Percentiles rank a stretch among this genome's conserved stretches.
These are phyloP conservation scores for Debaryomycetaceae sp. DNA, from an alignment of 1,139 yeast species.

Conservation along the genomic window DNA sequence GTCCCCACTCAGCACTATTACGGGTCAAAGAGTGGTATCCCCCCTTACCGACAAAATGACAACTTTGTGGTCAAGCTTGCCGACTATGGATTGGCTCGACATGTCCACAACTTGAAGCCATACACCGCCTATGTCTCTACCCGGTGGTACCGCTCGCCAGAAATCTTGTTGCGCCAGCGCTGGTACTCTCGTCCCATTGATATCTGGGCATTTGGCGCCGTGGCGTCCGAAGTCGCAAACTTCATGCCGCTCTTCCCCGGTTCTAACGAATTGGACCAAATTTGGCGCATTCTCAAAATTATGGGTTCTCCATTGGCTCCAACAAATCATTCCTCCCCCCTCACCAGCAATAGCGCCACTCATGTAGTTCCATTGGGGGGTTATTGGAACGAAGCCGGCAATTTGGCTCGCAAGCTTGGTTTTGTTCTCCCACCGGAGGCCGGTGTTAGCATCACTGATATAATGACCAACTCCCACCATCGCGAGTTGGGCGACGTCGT, in stretches of 20 bases:
- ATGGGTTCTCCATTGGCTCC: slow-evolving; percentile 55
- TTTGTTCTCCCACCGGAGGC: slow-evolving; percentile 37
- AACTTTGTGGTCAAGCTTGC: slow-evolving; percentile 69
- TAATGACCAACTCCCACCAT: slow-evolving; percentile 15
- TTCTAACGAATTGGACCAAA: slow-evolving; percentile 63
- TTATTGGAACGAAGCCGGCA: slow-evolving; percentile 50
- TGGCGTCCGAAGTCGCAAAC: slow-evolving; percentile 71
- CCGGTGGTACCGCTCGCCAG: slow-evolving; percentile 95
- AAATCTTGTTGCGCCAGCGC: slow-evolving; percentile 60
- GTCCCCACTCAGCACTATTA: slow-evolving; percentile 46
- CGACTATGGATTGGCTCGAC: slow-evolving; percentile 85
- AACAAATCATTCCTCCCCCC: not conserved
- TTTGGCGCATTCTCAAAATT: slow-evolving; percentile 50
- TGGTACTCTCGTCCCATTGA: slow-evolving; percentile 71
- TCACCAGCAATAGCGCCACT: slow-evolving; percentile 4
- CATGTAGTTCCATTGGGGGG: slow-evolving; percentile 46
- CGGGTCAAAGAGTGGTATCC: slow-evolving; percentile 31
- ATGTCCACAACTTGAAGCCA: slow-evolving; percentile 38
- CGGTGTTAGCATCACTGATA: slow-evolving; percentile 17
- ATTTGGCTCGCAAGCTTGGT: slow-evolving; percentile 41
- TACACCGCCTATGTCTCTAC: slow-evolving; percentile 84
- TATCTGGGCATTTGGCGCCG: slow-evolving; percentile 90
- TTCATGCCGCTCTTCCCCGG: slow-evolving; percentile 83
- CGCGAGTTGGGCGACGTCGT: slow-evolving; percentile 36
- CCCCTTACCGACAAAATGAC: slow-evolving; percentile 27